A percentile compares a stretch with the other conserved stretches of the same genome.
These are phyloP conservation scores for Sclerotinia borealis DNA, from an alignment of 2,329 filamentous ascomycete species.

Conservation along the genomic window DNA sequence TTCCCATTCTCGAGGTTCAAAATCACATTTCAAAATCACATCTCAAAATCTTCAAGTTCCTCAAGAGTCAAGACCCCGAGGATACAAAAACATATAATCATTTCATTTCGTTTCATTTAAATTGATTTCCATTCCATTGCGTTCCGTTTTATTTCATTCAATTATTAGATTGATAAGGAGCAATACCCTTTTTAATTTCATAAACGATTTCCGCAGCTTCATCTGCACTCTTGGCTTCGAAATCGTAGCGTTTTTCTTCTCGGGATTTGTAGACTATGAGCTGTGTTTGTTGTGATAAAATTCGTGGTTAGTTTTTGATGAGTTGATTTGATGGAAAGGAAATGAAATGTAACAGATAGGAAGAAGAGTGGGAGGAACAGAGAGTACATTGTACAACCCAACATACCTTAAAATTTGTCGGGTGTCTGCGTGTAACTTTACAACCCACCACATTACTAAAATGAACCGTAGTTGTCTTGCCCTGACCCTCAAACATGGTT, in stretches of 20 bases:
- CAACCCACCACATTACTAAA: slow-evolving; percentile 78
- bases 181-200: slow-evolving; percentile 71
- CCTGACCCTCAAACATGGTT: slow-evolving; percentile 52
- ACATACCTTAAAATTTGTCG: slow-evolving; percentile 69
- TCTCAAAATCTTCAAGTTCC: no score
- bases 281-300: slow-evolving; percentile 34
- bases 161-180: slow-evolving; percentile 45
- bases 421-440: slow-evolving; percentile 74
- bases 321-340: no score
- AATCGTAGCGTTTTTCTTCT: slow-evolving; percentile 78
- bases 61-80: no score
- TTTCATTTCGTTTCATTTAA: no score
- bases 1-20: no score
- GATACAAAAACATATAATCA: no score
- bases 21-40: no score
- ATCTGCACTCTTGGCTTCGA: slow-evolving; percentile 65
- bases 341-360: no score
- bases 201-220: slow-evolving; percentile 74
- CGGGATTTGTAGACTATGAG: slow-evolving; percentile 67
- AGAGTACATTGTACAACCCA: no score
- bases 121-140: not conserved
- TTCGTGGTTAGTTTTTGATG: not conserved
- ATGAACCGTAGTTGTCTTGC: slow-evolving; percentile 74
- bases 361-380: not conserved
- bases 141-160: not conserved